A percentile compares a stretch with the other conserved stretches of the same genome.
Evolutionary conservation across 75 land plant genomes (phyloP).

Genomic region (Selaginella tamariscina): DNA sequence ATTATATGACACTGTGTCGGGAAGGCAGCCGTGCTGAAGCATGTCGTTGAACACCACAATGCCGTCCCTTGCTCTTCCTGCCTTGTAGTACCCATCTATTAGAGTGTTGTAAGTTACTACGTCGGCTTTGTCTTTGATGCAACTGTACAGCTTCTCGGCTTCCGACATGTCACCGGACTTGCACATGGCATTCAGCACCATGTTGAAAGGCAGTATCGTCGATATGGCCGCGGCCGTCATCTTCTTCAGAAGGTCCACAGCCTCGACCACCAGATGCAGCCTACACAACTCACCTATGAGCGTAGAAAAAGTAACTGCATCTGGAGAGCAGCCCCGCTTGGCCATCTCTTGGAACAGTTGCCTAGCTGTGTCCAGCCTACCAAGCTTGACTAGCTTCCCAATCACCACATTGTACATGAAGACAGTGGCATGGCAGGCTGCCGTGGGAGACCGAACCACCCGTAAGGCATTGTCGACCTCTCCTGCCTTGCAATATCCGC

Average conservation of each 20-base stretch:
- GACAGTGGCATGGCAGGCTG: background rate
- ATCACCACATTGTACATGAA: conserved; percentile 2
- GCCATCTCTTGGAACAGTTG: background rate
- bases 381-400: background rate
- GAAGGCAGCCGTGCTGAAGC: background rate
- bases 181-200: background rate
- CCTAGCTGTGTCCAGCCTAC: background rate
- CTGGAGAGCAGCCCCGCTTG: background rate
- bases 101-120: background rate
- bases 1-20: background rate
- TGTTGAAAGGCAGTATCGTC: background rate
- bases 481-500: background rate
- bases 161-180: background rate
- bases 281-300: background rate
- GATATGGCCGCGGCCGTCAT: background rate
- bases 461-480: background rate
- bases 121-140: background rate
- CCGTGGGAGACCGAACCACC: background rate
- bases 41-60: background rate
- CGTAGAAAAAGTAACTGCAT: background rate
- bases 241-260: background rate
- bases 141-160: background rate
- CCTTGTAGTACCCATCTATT: background rate
- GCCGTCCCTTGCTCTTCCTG: background rate
- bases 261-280: background rate